Evolutionary conservation across 108 stramenopile genomes (phyloP).

Genomic region (Skeletonema costatum): DNA sequence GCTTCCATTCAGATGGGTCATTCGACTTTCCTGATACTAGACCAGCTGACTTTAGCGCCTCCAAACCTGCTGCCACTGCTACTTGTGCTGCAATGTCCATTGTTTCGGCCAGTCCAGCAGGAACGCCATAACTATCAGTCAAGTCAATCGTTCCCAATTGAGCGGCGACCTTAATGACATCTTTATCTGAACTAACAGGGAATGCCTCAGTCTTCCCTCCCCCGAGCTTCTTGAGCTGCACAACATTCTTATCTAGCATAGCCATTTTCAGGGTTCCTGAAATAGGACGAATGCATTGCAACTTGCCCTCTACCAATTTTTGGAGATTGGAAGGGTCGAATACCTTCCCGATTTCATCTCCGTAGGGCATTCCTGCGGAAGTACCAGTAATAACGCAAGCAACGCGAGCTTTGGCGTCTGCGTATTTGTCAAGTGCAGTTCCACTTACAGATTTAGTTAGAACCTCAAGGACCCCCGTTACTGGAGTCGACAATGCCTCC

Average conservation of each 20-base stretch:
- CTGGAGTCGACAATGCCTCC: conserved; percentile 64
- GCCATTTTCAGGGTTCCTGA: conserved; percentile 62
- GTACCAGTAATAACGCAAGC: conserved; percentile 95
- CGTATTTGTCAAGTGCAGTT: conserved; percentile 43
- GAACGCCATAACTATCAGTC: conserved; percentile 84
- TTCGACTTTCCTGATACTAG: conserved; percentile 81
- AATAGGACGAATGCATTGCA: conserved; percentile 77
- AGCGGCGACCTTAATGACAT: conserved; percentile 90
- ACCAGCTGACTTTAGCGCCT: conserved; percentile 94
- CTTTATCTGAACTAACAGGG: conserved; percentile 56
- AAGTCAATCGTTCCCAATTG: conserved; percentile 85
- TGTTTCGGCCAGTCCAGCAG: conserved; percentile 86
- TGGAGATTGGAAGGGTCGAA: conserved; percentile 81
- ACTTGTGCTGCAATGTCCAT: conserved; percentile 97
- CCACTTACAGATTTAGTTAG: conserved; percentile 51
- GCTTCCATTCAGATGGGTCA: conserved; percentile 83
- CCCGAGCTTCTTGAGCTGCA: conserved; percentile 73
- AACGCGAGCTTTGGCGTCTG: conserved; percentile 60
- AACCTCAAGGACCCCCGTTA: conserved; percentile 71
- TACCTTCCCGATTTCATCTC: conserved; percentile 49
- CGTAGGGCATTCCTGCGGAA: conserved; percentile 91
- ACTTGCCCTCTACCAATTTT: conserved; percentile 76
- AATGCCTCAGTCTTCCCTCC: conserved; percentile 66
- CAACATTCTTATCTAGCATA: conserved; percentile 94
- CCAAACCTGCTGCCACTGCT: conserved; percentile 94